Percentiles rank a stretch among this genome's conserved stretches.
These are phyloP conservation scores for Pleurotus platypus DNA, from an alignment of 768 basidiomycete genomes.

Conservation along the genomic window DNA sequence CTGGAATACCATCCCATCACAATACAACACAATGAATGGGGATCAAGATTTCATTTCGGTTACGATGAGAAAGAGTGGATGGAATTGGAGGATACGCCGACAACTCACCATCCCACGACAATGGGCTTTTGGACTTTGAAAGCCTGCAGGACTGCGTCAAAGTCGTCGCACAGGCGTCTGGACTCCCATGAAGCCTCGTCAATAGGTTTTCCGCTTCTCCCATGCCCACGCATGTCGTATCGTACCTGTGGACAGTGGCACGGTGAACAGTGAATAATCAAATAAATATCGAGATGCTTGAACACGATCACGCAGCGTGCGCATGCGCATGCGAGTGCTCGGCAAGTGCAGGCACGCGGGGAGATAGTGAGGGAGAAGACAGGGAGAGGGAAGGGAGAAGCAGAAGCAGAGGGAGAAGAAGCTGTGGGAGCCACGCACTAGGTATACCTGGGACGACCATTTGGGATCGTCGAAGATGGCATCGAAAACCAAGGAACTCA, in stretches of 20 bases:
- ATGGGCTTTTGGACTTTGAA: conserved; percentile 25
- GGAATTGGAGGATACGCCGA: neutral
- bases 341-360: too few relatives aligned
- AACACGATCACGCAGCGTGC: neutral
- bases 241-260: conserved; percentile 6
- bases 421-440: conserved; percentile 8
- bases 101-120: conserved; percentile 29
- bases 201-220: conserved; percentile 12
- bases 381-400: neutral
- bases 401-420: neutral
- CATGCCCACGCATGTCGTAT: conserved; percentile 16
- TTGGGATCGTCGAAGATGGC: conserved; percentile 26
- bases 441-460: conserved; percentile 19
- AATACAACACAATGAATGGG: neutral
- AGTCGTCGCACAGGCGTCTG: conserved; percentile 13
- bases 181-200: conserved; percentile 11
- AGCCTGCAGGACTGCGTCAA: conserved; percentile 18
- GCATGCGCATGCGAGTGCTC: too few relatives aligned
- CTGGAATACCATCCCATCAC: conserved; percentile 6
- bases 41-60: neutral
- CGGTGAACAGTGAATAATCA: neutral
- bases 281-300: neutral
- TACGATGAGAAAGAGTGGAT: neutral
- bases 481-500: conserved; percentile 26
- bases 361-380: neutral